Base-by-base conservation (phyloP, 495 filamentous ascomycete species). In the Bombardia bombarda region DNA sequence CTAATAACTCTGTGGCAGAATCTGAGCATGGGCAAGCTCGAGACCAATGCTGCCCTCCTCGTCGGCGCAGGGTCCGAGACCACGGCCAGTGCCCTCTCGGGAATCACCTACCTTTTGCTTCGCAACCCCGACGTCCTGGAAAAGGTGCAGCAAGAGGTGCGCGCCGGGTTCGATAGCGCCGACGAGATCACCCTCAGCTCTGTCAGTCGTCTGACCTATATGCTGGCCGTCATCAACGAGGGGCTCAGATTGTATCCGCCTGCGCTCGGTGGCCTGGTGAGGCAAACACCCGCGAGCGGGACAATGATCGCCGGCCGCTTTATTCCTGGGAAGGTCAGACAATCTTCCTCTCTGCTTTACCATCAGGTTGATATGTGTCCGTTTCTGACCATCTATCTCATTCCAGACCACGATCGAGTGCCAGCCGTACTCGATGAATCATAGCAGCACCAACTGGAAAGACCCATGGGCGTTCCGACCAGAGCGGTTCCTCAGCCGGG, bases 191-290 rank as follows among this genome's bases (percentile, higher is more conserved):
- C 53, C 3, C 44, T 73, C 1, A 21, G 53, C 7, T 58, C 53
- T 17, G 64, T 74, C 2, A 45, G 50, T 20, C 46, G 59, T 4
- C 57, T 82, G 3, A 32, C 65, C 1, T 82, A 79, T 52, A 53
- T 82, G 51, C 36, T 68, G 4, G 78, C 77, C 2, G 68, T 67
- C 14, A 52, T 81, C 1, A 58, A 76, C 32, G 79, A 83, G 50
- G 52, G 61, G 1, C 52, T 82, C 53, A 67, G 79, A 1, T 56
- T 79, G 38, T 76, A 74, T 51, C 71, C 78, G 3, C 73, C 79
- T 1, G 58, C 70, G 3, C 50, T 69, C 1, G 56, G 44, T 30
- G 61, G 61, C 2, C 42, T 72, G 19, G 62, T 67, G 1, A 64
- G 79, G 4, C 30, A 62, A 0, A 55, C 60, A 4, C 68, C 74